These are phyloP conservation scores for Vitis rupestris DNA, from an alignment of 164 flowering plant genomes.

Conservation along the genomic window DNA sequence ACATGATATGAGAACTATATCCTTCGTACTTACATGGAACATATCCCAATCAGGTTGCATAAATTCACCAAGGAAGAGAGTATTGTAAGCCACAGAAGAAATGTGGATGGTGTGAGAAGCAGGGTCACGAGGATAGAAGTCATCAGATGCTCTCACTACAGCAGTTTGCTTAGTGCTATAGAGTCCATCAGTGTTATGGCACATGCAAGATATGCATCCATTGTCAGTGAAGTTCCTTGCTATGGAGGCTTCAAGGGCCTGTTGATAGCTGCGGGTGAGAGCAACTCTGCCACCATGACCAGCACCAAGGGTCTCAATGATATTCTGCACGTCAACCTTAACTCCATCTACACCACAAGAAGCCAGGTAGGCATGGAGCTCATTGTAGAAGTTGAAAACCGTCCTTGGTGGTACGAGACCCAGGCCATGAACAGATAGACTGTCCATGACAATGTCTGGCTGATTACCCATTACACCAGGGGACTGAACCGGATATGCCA, in stretches of 20 bases:
- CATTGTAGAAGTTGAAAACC: slow-evolving; percentile 86
- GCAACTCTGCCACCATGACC: slow-evolving; percentile 93
- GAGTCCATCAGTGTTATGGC: slow-evolving; percentile 83
- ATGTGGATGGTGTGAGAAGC: slow-evolving; percentile 98
- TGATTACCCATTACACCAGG: slow-evolving; percentile 89
- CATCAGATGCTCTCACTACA: slow-evolving; percentile 96
- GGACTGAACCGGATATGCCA: slow-evolving; percentile 84
- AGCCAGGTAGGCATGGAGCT: slow-evolving; percentile 87
- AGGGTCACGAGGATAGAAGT: slow-evolving; percentile 89
- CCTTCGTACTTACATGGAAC: slow-evolving; percentile 75
- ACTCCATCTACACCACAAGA: slow-evolving; percentile 95
- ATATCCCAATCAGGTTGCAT: slow-evolving; percentile 99
- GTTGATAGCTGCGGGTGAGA: slow-evolving; percentile 77
- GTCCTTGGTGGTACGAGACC: slow-evolving; percentile 92
- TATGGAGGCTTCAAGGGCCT: slow-evolving; percentile 93
- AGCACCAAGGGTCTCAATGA: slow-evolving; percentile 89
- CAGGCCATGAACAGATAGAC: slow-evolving; percentile 76
- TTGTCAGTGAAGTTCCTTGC: slow-evolving; percentile 80
- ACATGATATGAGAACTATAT: not conserved
- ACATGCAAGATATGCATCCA: slow-evolving; percentile 93
- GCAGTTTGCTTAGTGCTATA: slow-evolving; percentile 92
- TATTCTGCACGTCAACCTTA: slow-evolving; percentile 91
- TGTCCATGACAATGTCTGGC: slow-evolving; percentile 91
- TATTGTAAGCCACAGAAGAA: slow-evolving; percentile 92
- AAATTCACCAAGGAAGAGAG: slow-evolving; percentile 90